Conservation (phyloP, 495 filamentous ascomycete species). For the Niebla homalea region DNA sequence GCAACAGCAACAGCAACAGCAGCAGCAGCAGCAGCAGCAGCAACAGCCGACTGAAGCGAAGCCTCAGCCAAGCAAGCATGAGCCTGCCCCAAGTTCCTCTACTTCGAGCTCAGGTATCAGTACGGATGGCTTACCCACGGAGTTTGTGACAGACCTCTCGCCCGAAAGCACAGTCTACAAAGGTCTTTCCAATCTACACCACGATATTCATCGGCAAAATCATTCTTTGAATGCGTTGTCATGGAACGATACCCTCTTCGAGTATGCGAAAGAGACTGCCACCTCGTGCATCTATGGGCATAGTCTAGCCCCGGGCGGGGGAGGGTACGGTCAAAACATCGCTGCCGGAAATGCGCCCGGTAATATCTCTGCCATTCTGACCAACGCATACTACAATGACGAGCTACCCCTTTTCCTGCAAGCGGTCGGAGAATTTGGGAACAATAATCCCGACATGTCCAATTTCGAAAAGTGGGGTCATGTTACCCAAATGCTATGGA, state of each 20-base stretch:
- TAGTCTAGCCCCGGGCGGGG: slow-evolving; percentile 46
- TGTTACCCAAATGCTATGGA: slow-evolving; percentile 87
- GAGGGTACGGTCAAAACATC: slow-evolving; percentile 79
- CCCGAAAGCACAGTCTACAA: slow-evolving; percentile 28
- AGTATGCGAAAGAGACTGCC: slow-evolving; percentile 43
- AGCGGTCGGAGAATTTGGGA: slow-evolving; percentile 5
- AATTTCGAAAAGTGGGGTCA: slow-evolving; percentile 50
- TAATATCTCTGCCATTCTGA: slow-evolving; percentile 51
- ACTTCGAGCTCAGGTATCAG: slow-evolving; percentile 10
- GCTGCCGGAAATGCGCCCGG: slow-evolving; percentile 29
- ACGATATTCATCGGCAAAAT: slow-evolving; percentile 78
- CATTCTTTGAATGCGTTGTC: slow-evolving; percentile 53
- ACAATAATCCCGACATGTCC: neutral
- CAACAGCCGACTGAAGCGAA: slow-evolving; percentile 10
- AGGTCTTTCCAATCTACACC: slow-evolving; percentile 45
- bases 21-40: neutral
- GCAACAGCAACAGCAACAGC: neutral
- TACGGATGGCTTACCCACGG: slow-evolving; percentile 11
- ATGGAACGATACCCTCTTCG: slow-evolving; percentile 50
- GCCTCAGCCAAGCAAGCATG: slow-evolving; percentile 1
- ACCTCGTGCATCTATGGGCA: slow-evolving; percentile 57
- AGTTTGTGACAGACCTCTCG: slow-evolving; percentile 7
- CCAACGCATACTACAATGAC: slow-evolving; percentile 72
- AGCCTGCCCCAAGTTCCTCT: slow-evolving; percentile 6
- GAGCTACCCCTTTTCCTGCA: slow-evolving; percentile 44